These are phyloP conservation scores for Claviceps maximensis DNA, from an alignment of 2,329 filamentous ascomycete genomes.

Conservation along the genomic window DNA sequence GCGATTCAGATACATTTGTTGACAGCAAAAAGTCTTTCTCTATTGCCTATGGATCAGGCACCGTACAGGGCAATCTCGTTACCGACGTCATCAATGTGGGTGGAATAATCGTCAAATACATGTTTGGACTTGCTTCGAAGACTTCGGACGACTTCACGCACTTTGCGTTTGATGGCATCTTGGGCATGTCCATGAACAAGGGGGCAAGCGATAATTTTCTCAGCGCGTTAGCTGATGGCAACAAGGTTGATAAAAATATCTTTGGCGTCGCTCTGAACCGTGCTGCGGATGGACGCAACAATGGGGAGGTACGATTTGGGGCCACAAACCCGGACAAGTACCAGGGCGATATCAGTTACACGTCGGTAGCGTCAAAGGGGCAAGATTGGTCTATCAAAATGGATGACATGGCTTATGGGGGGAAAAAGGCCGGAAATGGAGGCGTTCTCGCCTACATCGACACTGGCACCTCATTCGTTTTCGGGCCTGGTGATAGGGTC, in stretches of 20 bases:
- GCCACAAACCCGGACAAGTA: slow-evolving; percentile 53
- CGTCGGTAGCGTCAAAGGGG: slow-evolving; percentile 30
- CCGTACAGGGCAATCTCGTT: slow-evolving; percentile 52
- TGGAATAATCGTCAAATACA: slow-evolving; percentile 47
- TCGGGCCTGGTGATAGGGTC: slow-evolving; percentile 57
- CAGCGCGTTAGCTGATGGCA: slow-evolving; percentile 42
- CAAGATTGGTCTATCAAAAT: slow-evolving; percentile 63
- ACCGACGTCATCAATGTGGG: slow-evolving; percentile 56
- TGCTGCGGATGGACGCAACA: slow-evolving; percentile 47
- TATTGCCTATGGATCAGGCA: slow-evolving; percentile 66
- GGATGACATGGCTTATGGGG: slow-evolving; percentile 51
- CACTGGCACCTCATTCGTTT: slow-evolving; percentile 69
- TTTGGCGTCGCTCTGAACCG: slow-evolving; percentile 62
- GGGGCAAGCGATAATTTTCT: slow-evolving; percentile 54
- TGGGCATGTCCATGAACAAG: slow-evolving; percentile 58
- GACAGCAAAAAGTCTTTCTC: slow-evolving; percentile 41
- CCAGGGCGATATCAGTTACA: slow-evolving; percentile 56
- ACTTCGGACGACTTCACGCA: slow-evolving; percentile 62
- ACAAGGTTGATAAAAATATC: slow-evolving; percentile 47
- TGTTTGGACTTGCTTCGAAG: slow-evolving; percentile 59
- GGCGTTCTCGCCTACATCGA: slow-evolving; percentile 59
- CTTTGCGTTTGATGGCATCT: slow-evolving; percentile 79
- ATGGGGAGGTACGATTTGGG: slow-evolving; percentile 70
- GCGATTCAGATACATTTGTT: slow-evolving; percentile 51
- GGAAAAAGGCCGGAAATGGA: slow-evolving; percentile 41